Conservation (phyloP, 129 eudicot species). For the Saposhnikovia divaricata region DNA sequence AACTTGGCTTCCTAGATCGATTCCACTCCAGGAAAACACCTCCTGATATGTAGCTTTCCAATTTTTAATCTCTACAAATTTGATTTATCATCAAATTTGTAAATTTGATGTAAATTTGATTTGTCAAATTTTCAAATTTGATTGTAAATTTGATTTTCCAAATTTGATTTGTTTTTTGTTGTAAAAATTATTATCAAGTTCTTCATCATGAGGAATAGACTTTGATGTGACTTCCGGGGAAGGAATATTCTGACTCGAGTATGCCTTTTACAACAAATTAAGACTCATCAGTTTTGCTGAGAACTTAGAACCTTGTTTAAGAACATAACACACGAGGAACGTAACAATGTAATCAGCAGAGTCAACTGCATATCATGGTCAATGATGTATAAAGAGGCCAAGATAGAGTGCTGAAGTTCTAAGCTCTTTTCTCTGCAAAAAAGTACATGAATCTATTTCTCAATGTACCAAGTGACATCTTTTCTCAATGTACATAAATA, state of each 20-base stretch:
- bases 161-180: too few relatives aligned
- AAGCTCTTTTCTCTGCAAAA: not conserved
- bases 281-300: not conserved
- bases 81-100: not conserved
- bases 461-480: not conserved
- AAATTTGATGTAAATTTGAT: too few relatives aligned
- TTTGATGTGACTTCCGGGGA: constrained; percentile 89
- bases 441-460: not conserved
- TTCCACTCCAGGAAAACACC: not conserved
- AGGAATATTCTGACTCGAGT: constrained; percentile 40
- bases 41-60: not conserved
- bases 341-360: not conserved
- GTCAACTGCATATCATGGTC: not conserved
- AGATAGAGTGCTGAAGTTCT: not conserved
- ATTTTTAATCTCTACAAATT: not conserved
- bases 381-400: not conserved
- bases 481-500: too few relatives aligned
- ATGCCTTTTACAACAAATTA: constrained; percentile 24
- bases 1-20: not conserved
- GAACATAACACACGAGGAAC: not conserved
- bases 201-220: constrained; percentile 40
- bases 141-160: too few relatives aligned
- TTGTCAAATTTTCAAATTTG: too few relatives aligned
- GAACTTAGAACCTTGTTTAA: not conserved
- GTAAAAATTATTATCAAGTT: constrained; percentile 43